Base-by-base conservation (phyloP, 345 rosid species). In the Eutrema yunnanense region DNA sequence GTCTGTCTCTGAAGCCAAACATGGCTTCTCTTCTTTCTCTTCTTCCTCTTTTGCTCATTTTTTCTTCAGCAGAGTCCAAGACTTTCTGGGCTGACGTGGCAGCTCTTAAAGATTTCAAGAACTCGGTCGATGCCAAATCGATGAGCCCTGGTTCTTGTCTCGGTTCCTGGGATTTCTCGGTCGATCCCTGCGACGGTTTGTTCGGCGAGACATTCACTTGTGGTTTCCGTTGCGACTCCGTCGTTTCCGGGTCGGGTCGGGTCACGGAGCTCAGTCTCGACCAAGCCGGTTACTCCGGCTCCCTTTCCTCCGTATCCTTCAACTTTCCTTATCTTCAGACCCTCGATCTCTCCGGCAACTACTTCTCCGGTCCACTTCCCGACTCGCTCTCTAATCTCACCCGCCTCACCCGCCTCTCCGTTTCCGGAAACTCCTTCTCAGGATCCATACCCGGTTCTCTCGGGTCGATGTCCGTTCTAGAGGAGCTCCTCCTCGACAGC, bases 211-310 rank as follows among this genome's bases (percentile, higher is more conserved):
- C 72, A 26, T 90, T 93, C 88, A 86, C 90, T 0, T 93, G 98
- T 62, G 98, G 98, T 13, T 90, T 93, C 86, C 84, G 97, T 46
- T 93, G 98, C 76, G 96, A 90, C 69, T 4, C 59, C 22, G 49
- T 69, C 2, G 84, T 76, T 44, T 80, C 90, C 10, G 85, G 81
- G 2, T 10, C 63, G 4, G 62, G 79, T 57, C 88, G 98, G 73
- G 81, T 93, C 84, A 87, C 96, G 2, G 97, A 93, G 46, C 72
- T 93, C 71, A 70, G 66, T 43, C 90, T 93, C 36, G 97, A 90
- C 77, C 89, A 87, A 11, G 86, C 97, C 4, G 96, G 96, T 57
- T 93, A 93, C 81, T 81, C 90, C 1, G 96, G 84, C 54, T 77
- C 85, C 1, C 79, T 89, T 48, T 37, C 84, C 42, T 72, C 86